A percentile compares a stretch with the other conserved stretches of the same genome.
Evolutionary conservation across 1,139 yeast genomes (phyloP).

Genomic region (Yamadazyma oceani): DNA sequence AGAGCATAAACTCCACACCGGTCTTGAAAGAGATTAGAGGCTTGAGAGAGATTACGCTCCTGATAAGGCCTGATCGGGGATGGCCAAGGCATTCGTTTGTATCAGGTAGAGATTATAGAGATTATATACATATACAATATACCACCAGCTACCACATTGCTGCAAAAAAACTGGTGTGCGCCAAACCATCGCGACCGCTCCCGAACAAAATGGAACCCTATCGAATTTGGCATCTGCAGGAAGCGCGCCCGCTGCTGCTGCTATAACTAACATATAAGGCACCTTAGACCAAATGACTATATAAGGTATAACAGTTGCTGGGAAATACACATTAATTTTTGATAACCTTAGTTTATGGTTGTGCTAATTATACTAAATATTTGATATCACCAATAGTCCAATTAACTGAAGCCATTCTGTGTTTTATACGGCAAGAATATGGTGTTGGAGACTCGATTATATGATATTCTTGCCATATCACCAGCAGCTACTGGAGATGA

Average conservation of each 20-base stretch:
- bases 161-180: too few species aligned
- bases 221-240: neutral
- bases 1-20: conserved; percentile 44
- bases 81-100: too few species aligned
- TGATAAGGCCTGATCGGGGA: too few species aligned
- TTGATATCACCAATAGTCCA: neutral
- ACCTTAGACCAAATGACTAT: neutral
- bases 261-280: neutral
- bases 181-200: too few species aligned
- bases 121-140: too few species aligned
- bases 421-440: conserved; percentile 5
- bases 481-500: conserved; percentile 39
- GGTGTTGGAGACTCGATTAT: conserved; percentile 27
- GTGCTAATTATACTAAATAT: too few species aligned
- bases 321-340: too few species aligned
- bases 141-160: too few species aligned
- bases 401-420: too few species aligned
- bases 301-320: too few species aligned
- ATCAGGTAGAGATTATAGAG: conserved; percentile 1
- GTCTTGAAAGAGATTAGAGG: conserved; percentile 33
- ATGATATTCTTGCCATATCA: conserved; percentile 39
- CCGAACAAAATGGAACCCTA: neutral
- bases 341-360: too few species aligned
- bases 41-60: too few species aligned
- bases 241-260: neutral